Base-by-base conservation (phyloP, 345 rosid genomes). In the Leavenworthia alabamica region DNA sequence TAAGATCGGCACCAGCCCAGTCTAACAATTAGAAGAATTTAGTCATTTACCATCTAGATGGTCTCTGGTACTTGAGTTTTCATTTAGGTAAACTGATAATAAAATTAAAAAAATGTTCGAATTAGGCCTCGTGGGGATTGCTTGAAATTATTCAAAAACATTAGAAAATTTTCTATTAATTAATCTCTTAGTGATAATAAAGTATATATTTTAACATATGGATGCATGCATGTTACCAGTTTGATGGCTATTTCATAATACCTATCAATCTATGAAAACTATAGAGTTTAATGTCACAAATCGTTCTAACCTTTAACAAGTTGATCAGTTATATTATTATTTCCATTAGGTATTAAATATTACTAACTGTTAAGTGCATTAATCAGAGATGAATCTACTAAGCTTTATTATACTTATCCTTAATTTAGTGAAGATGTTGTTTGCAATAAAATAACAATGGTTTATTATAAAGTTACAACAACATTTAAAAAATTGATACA, bases 91-190 rank as follows among this genome's bases (percentile, higher is more conserved):
- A 67, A 67, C 15, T 59, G 45, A 50, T 23, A 13, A 50, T 40
- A 8, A 40, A n/a, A 40, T 41, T n/a, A n/a, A 52, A 41, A 62
- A 54, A 15, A 12, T 54, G 20, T 37, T 62, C 44, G 51, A 62
- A 62, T 62, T 62, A 55, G 39, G 24, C 59, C 64, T 70, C 74
- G 68, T 62, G 68, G 57, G 68, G 32, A 50, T 45, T 69, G 41
- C 26, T 68, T 50, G 45, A 51, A 41, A 42, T 50, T 23, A 41
- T 15, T 49, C 8, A 2, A 9, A 50, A 50, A 5, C 15, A 49
- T 12, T 58, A 50, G 17, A 29, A 31, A 64, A 15, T 0, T 7
- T 3, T 31, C 1, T 40, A 50, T 16, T 5, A 49, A 4, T 13
- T 19, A 63, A n/a, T 13, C 12, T 47, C 12, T 7, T 45, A 13